These are phyloP conservation scores for Porodaedalea pini DNA, from an alignment of 1,284 basidiomycete species.

Conservation along the genomic window DNA sequence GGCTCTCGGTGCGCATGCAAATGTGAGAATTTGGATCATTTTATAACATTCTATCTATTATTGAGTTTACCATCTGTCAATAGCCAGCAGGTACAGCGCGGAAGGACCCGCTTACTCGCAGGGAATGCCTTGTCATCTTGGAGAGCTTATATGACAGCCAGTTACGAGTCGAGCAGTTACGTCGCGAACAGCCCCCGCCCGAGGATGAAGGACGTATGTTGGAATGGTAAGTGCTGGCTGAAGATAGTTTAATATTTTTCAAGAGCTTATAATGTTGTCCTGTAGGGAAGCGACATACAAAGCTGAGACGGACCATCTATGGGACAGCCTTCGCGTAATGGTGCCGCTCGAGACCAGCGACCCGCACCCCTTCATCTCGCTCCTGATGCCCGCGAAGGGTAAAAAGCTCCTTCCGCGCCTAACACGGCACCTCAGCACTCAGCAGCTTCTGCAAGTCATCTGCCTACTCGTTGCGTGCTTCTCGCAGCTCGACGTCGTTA, in stretches of 20 bases:
- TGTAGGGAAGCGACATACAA: constrained; percentile 60
- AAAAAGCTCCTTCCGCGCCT: constrained; percentile 90
- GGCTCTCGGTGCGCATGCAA: constrained; percentile 53
- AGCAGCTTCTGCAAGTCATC: constrained; percentile 82
- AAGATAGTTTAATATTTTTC: constrained; percentile 5
- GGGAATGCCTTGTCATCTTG: constrained; percentile 76
- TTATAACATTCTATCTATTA: too few relatives aligned
- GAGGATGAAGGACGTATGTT: constrained; percentile 53
- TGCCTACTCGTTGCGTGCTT: constrained; percentile 95
- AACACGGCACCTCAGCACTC: constrained; percentile 77
- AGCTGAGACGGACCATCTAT: constrained; percentile 68
- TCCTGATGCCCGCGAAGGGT: constrained; percentile 87
- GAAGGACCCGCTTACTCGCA: constrained; percentile 72
- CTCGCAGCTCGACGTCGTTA: constrained; percentile 87
- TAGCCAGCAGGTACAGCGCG: constrained; percentile 55
- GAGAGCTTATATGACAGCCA: constrained; percentile 87
- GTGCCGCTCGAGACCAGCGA: constrained; percentile 89
- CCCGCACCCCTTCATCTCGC: constrained; percentile 95
- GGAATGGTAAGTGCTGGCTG: constrained; percentile 46
- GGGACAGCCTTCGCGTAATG: constrained; percentile 81
- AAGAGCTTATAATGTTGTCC: constrained; percentile 11
- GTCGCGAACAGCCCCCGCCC: constrained; percentile 70
- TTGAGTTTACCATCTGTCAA: neutral
- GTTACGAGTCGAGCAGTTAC: constrained; percentile 82
- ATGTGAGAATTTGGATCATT: constrained; percentile 40